Base-by-base conservation (phyloP, 352 stramenopile species). In the Sclerospora graminicola region DNA sequence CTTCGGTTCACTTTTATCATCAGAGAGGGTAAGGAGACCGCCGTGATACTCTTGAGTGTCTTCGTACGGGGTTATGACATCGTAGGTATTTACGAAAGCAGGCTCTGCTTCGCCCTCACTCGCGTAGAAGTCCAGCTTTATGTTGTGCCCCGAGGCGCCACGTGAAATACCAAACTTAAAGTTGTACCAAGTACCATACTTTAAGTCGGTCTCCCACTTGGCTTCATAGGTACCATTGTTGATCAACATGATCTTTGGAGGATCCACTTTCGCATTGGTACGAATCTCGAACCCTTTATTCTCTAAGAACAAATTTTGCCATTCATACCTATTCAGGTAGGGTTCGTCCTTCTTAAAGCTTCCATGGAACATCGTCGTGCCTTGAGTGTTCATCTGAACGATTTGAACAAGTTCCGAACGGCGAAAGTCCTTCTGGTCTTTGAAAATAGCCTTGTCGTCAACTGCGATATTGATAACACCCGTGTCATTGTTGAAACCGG, bases 361-460 rank as follows among this genome's bases (percentile, higher is more conserved):
- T 41, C 60, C 58, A 29, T 69, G 73, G 54, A 85, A 85, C 48
- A 82, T 80, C 31, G 63, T 78, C 30, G 63, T 76, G 37, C 58
- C 58, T 8, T 31, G 48, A 4, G 43, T 57, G 31, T 75, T 63
- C 23, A 53, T 53, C 0, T 51, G 51, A 13, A 85, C 44, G 28
- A 76, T 59, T 54, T 83, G 73, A 45, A 85, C 73, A 15, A 85
- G 57, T 31, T 85, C 73, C 2, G 73, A 81, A 35, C 73, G 73
- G 29, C 69, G 66, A 47, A 85, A 83, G 54, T 76, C 79, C 33
- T 45, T 64, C 53, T 85, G 69, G 1, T 45, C 56, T 4, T 44
- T 31, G 28, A 57, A 57, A 4, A 57, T 48, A 4, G 49, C 49
- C 19, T 48, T 32, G 0, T 28, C 11, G 19, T 52, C 42, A 8